Base-by-base conservation (phyloP, 139 green algal species). In the Chlamydomonas incerta region DNA sequence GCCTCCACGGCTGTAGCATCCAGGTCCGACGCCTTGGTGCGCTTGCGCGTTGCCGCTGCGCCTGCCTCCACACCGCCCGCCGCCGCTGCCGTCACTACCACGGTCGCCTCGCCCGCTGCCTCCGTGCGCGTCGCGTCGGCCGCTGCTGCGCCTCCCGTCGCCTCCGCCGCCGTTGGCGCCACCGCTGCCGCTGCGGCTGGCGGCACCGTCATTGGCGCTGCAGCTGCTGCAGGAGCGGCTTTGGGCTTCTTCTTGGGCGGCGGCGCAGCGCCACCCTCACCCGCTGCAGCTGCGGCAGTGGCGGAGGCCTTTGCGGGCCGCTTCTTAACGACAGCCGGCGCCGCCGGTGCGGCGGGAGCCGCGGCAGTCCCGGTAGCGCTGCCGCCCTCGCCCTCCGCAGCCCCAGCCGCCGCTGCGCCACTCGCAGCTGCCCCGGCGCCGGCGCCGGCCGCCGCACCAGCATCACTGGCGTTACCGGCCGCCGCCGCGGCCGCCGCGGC, bases 11-110 rank as follows among this genome's bases (percentile, higher is more conserved):
- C 55, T 0, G 37, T 66, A 6, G 57, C 5, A 47, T 92, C 88
- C 63, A 92, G 31, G 47, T 87, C 88, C 1, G 73, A 50, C 2
- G 76, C 81, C 71, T 92, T 90, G 31, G 77, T 80, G 29, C 88
- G 81, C 70, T 87, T 88, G 5, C 85, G 46, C 0, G 65, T n/a
- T n/a, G n/a, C n/a, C n/a, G n/a, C n/a, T n/a, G n/a, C n/a, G n/a
- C n/a, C n/a, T n/a, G n/a, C n/a, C n/a, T n/a, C n/a, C n/a, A n/a
- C n/a, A n/a, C n/a, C n/a, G n/a, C n/a, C 60, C 33, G 28, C 24
- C 41, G 21, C 34, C 10, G 33, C 63, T 14, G 63, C 76, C 52
- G 67, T 13, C 20, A 35, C 17, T 11, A 23, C 21, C 47, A 29
- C 46, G 31, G 65, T 11, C 31, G 31, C 15, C 33, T 35, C 15